Percentiles rank a stretch among this genome's conserved stretches.
These are phyloP conservation scores for Cicer judaicum DNA, from an alignment of 306 rosid species.

Conservation along the genomic window DNA sequence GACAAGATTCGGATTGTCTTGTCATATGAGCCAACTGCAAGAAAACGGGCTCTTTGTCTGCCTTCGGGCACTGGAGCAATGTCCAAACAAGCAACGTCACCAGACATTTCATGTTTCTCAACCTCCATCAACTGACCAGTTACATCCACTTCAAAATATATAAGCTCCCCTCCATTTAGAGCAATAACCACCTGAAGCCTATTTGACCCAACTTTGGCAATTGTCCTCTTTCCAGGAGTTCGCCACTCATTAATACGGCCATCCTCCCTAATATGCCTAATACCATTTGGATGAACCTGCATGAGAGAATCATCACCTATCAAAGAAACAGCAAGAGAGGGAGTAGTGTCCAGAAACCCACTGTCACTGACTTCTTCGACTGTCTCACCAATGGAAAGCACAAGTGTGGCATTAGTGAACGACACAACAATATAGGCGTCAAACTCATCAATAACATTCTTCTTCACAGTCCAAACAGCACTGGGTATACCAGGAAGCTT, in stretches of 20 bases:
- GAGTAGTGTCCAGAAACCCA: conserved; percentile 96
- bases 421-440: conserved; percentile 97
- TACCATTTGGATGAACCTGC: conserved; percentile 99
- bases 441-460: conserved; percentile 87
- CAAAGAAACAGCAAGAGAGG: conserved; percentile 94
- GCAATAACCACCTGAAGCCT: conserved; percentile 97
- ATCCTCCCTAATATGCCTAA: conserved; percentile 98
- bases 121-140: conserved; percentile 97
- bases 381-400: conserved; percentile 98
- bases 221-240: conserved; percentile 96
- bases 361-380: conserved; percentile 97
- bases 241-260: conserved; percentile 98
- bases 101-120: conserved; percentile 97
- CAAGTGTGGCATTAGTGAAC: conserved; percentile 89
- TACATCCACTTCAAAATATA: conserved; percentile 93
- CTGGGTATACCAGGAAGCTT: conserved; percentile 94
- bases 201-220: conserved; percentile 87
- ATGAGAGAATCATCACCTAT: conserved; percentile 97
- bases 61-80: conserved; percentile 98
- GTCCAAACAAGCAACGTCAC: conserved; percentile 94
- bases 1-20: conserved; percentile 86
- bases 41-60: conserved; percentile 89
- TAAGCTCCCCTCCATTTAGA: conserved; percentile 93
- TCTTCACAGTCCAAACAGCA: conserved; percentile 99
- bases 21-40: conserved; percentile 96